phyloP scores from a whole-genome alignment of 805 yeast genomes.

The Kodamaea neixiangensis region DNA sequence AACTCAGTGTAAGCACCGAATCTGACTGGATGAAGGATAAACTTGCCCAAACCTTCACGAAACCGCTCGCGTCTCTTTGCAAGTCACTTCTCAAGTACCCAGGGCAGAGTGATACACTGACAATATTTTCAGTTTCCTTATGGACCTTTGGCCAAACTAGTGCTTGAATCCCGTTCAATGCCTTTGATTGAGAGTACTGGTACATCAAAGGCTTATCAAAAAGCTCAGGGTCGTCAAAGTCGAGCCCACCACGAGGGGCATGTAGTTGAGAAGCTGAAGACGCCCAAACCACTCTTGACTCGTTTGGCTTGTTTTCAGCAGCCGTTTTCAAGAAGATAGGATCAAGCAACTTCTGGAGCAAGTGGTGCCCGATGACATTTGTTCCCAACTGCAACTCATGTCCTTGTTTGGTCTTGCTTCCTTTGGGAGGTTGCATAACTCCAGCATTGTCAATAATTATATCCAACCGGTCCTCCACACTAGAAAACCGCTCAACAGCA shows the following conservation, averaged over 20 bases:
- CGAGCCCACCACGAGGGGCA: conserved; percentile 39
- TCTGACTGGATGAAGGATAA: conserved; percentile 20
- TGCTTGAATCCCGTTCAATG: conserved; percentile 39
- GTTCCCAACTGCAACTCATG: conserved; percentile 49
- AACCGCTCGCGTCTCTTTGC: conserved; percentile 26
- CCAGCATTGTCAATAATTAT: conserved; percentile 27
- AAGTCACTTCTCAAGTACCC: conserved; percentile 40
- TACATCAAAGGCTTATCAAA: no score
- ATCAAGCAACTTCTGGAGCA: conserved; percentile 41
- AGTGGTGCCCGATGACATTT: conserved; percentile 47
- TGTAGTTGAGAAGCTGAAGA: conserved; percentile 40
- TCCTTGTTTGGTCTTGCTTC: conserved; percentile 43
- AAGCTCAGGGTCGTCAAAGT: conserved; percentile 27
- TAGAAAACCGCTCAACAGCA: conserved; percentile 27
- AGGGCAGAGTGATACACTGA: conserved; percentile 42
- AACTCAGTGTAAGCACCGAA: conserved; percentile 48
- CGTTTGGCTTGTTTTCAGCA: conserved; percentile 19
- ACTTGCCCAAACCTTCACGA: conserved; percentile 3
- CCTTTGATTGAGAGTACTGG: conserved; percentile 40
- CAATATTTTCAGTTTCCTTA: no score
- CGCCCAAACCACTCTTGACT: conserved; percentile 47
- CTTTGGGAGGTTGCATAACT: conserved; percentile 40
- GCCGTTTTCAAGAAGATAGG: conserved; percentile 40
- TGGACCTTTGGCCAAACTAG: conserved; percentile 11
- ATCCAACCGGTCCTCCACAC: conserved; percentile 18